phyloP scores from a whole-genome alignment of 2,329 filamentous ascomycete species.

The Penicillium sp. region DNA sequence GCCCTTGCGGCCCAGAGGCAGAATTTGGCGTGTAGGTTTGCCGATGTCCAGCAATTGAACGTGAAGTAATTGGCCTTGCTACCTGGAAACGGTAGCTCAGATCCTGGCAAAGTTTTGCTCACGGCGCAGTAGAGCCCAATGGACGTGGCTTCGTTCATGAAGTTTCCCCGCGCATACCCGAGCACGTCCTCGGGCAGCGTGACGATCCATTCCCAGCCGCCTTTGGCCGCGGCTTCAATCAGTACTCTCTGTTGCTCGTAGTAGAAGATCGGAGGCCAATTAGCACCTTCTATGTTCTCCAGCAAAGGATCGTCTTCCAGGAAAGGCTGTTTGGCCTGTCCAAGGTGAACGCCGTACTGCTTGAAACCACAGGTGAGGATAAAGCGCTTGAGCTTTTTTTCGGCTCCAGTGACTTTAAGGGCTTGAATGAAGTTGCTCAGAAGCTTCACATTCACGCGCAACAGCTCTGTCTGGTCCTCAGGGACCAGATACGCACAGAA shows the following conservation, averaged over 20 bases:
- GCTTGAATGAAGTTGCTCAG: conserved; percentile 12
- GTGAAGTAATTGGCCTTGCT: conserved; percentile 32
- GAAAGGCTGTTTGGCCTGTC: conserved; percentile 49
- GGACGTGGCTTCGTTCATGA: conserved; percentile 44
- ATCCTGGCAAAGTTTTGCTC: conserved; percentile 30
- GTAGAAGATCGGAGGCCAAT: conserved; percentile 52
- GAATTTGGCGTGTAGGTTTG: conserved; percentile 36
- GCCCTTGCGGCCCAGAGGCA: conserved; percentile 37
- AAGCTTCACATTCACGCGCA: background rate
- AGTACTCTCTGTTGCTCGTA: conserved; percentile 51
- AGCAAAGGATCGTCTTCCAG: conserved; percentile 49
- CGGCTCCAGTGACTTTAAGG: conserved; percentile 43
- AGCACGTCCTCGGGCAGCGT: conserved; percentile 49
- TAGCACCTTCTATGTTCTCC: conserved; percentile 23
- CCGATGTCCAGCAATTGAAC: conserved; percentile 35
- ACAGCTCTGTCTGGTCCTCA: conserved; percentile 18
- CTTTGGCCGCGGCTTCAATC: conserved; percentile 27
- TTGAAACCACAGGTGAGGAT: conserved; percentile 51
- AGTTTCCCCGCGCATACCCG: conserved; percentile 42
- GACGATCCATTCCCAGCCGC: conserved; percentile 42
- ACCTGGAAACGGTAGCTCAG: conserved; percentile 35
- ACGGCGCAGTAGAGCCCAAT: conserved; percentile 42
- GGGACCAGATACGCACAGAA: conserved; percentile 46
- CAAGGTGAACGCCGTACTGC: conserved; percentile 55
- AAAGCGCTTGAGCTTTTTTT: conserved; percentile 47